Base-by-base conservation (phyloP, 139 green algal genomes). In the Pycnococcus provasolii region DNA sequence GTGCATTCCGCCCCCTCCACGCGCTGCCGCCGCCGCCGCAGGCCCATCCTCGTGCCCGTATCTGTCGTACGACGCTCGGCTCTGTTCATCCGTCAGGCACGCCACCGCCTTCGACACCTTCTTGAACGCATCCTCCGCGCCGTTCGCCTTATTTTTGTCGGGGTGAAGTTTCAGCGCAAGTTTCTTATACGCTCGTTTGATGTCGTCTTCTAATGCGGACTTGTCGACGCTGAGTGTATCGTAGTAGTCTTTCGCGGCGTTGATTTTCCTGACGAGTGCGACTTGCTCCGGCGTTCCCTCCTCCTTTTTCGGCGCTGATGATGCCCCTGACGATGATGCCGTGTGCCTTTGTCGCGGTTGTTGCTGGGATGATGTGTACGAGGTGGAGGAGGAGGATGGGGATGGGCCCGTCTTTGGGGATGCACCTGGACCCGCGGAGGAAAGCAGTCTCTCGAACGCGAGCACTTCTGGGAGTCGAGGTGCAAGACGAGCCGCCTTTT, bases 81-180 rank as follows among this genome's bases (percentile, higher is more conserved):
- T 81, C 13, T 82, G 47, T 0, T 73, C 42, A 58, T 91, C 79
- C 6, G 61, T 83, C 46, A 91, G 75, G 73, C 80, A 88, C 46
- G 74, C 66, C 66, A 87, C 91, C 39, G 86, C 81, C 26, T 72
- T 76, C 3, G 79, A 86, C n/a, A 90, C 86, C 5, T 54, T 48
- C 67, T 83, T 81, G 58, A 83, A 83, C 6, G 76, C 76, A 42
- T 83, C 76, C 42, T 82, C 76, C n/a, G 76, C 73, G 7, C 76
- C 76, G 5, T 15, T 7, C 9, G 73, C 76, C 42, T 69, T 71
- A 60, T 79, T 79, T 58, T 81, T 81, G 63, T 82, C 76, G 3
- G 76, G 76, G 47, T 82, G 76, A 41, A 81, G 55, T 42, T 81
- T 73, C 51, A 82, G 59, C 41, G 76, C 78, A 39, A 78, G 42